A percentile compares a stretch with the other conserved stretches of the same genome.
These are phyloP conservation scores for Erythrophleum ivorense DNA, from an alignment of 331 rosid genomes.

Conservation along the genomic window DNA sequence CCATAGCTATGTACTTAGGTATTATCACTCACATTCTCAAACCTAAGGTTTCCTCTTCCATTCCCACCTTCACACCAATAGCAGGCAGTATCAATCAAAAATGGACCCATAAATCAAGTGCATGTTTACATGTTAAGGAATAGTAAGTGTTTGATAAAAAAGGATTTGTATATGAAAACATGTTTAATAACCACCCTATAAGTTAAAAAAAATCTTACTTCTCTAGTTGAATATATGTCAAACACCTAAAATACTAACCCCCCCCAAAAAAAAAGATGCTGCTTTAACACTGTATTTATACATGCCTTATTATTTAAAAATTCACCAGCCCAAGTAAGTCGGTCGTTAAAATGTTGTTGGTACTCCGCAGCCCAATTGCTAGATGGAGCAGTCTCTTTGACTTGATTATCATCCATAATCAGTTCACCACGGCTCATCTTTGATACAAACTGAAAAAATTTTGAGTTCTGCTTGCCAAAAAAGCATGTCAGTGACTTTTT, in stretches of 20 bases:
- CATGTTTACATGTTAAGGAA: neutral
- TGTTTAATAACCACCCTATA: conserved; percentile 2
- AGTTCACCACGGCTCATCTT: conserved; percentile 99
- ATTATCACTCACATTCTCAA: neutral
- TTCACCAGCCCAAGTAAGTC: conserved; percentile 85
- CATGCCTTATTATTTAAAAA: conserved; percentile 61
- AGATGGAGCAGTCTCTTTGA: conserved; percentile 67
- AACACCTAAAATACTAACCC: conserved; percentile 12
- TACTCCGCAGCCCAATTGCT: conserved; percentile 94
- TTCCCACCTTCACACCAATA: neutral
- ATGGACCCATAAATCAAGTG: neutral
- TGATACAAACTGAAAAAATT: conserved; percentile 93
- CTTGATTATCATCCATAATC: conserved; percentile 89
- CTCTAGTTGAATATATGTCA: conserved; percentile 17
- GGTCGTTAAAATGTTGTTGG: conserved; percentile 65
- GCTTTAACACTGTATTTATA: conserved; percentile 24
- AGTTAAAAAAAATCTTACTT: conserved; percentile 8
- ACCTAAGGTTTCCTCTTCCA: neutral
- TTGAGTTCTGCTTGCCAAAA: conserved; percentile 77
- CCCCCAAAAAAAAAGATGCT: conserved; percentile 25
- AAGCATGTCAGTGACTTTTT: conserved; percentile 21
- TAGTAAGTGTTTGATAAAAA: neutral
- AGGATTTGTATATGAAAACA: neutral
- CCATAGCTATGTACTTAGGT: neutral
- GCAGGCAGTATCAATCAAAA: neutral